phyloP scores from a whole-genome alignment of 2,329 filamentous ascomycete species.

The Allantophomopsis cytisporea region DNA sequence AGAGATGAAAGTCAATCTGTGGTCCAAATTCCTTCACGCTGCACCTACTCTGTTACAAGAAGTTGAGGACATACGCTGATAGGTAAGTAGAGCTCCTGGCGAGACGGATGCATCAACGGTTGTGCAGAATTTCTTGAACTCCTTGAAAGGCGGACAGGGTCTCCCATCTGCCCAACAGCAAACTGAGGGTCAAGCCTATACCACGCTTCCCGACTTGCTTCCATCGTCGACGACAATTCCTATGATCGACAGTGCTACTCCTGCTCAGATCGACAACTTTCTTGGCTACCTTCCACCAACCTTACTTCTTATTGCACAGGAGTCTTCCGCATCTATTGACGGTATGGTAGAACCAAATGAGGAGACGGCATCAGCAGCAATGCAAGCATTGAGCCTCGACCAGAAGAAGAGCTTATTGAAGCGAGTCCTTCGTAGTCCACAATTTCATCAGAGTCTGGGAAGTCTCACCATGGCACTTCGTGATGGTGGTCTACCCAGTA shows the following conservation, averaged over 20 bases:
- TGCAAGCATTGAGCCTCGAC: conserved; percentile 55
- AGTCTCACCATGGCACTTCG: conserved; percentile 79
- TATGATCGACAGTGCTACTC: conserved; percentile 43
- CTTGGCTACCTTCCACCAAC: conserved; percentile 67
- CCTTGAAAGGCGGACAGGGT: conserved; percentile 45
- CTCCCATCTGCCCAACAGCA: conserved; percentile 23
- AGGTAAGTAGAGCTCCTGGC: conserved; percentile 41
- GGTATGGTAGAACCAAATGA: conserved; percentile 51
- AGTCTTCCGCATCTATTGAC: conserved; percentile 41
- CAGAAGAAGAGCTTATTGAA: conserved; percentile 74
- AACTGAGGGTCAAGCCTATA: conserved; percentile 53
- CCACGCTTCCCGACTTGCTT: conserved; percentile 76
- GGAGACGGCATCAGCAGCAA: conserved; percentile 57
- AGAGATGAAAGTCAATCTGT: no score
- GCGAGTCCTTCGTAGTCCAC: conserved; percentile 75
- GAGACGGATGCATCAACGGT: conserved; percentile 57
- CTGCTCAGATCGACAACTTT: conserved; percentile 59
- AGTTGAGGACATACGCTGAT: conserved; percentile 3
- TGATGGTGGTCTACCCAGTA: conserved; percentile 80
- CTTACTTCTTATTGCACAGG: conserved; percentile 64
- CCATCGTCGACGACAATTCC: conserved; percentile 66
- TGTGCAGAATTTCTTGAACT: conserved; percentile 81
- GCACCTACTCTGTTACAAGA: conserved; percentile 1
- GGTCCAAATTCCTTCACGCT: no score
- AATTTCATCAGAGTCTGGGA: conserved; percentile 76